These are phyloP conservation scores for Trichoderma virens DNA, from an alignment of 495 filamentous ascomycete species.

Conservation along the genomic window DNA sequence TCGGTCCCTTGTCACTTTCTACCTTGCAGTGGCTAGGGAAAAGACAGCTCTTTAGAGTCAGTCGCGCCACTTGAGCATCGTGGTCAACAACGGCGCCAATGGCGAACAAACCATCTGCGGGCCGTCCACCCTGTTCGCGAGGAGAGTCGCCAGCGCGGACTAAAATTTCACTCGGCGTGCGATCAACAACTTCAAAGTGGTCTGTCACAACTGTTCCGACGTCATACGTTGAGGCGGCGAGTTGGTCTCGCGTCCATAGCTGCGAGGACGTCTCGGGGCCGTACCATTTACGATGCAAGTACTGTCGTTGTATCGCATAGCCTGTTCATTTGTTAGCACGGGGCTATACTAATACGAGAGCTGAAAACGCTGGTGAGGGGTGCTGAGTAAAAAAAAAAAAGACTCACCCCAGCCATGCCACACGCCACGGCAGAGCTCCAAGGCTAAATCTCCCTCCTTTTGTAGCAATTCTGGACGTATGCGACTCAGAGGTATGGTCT, in stretches of 20 bases:
- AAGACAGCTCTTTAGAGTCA: constrained; percentile 60
- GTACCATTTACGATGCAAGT: constrained; percentile 56
- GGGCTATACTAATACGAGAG: not conserved
- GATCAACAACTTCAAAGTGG: constrained; percentile 69
- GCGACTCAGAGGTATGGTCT: constrained; percentile 51
- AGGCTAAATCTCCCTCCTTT: constrained; percentile 49
- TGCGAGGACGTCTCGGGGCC: constrained; percentile 51
- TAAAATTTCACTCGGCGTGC: constrained; percentile 50
- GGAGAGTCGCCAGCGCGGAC: constrained; percentile 64
- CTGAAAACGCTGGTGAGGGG: no score
- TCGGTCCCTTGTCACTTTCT: constrained; percentile 40
- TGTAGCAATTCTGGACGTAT: constrained; percentile 58
- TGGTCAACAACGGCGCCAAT: constrained; percentile 55
- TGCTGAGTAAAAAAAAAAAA: not conserved
- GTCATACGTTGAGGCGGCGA: constrained; percentile 48
- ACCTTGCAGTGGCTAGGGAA: constrained; percentile 35
- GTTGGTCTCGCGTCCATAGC: constrained; percentile 53
- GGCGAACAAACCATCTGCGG: constrained; percentile 63
- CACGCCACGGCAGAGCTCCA: constrained; percentile 58
- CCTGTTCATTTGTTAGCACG: constrained; percentile 31
- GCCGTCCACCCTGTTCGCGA: constrained; percentile 44
- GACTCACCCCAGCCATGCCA: constrained; percentile 57
- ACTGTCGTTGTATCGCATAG: constrained; percentile 54
- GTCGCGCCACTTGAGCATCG: constrained; percentile 51
- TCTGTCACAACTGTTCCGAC: constrained; percentile 61